phyloP scores from a whole-genome alignment of 1,284 basidiomycete genomes.

The Fomes fomentarius region DNA sequence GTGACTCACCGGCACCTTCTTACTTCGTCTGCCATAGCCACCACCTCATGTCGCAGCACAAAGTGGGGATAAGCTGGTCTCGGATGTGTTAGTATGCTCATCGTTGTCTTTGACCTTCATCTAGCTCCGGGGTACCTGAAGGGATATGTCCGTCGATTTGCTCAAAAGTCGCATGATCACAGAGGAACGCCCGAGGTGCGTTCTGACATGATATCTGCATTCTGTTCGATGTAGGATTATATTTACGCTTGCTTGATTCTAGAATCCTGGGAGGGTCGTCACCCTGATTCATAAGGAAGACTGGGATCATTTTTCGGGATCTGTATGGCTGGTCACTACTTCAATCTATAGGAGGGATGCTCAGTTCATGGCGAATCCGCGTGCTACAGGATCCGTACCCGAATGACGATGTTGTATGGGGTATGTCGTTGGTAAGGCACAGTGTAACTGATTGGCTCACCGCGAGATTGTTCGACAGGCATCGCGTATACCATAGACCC shows the following conservation, averaged over 20 bases:
- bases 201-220: too few species aligned
- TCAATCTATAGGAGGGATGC: neutral
- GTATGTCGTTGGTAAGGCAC: constrained; percentile 38
- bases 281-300: constrained; percentile 86
- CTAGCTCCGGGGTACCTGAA: constrained; percentile 75
- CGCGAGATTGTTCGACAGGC: constrained; percentile 47
- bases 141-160: constrained; percentile 85
- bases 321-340: constrained; percentile 43
- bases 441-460: neutral
- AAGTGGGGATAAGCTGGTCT: constrained; percentile 55
- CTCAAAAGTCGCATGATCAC: constrained; percentile 88
- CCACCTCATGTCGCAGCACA: constrained; percentile 68
- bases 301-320: constrained; percentile 73
- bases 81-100: neutral
- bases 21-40: constrained; percentile 51
- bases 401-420: constrained; percentile 84
- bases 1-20: too few species aligned
- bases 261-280: constrained; percentile 85
- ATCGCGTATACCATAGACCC: constrained; percentile 87
- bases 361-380: neutral
- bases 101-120: too few species aligned
- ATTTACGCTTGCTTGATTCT: constrained; percentile 1
- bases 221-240: too few species aligned
- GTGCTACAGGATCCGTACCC: constrained; percentile 68
- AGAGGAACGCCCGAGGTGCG: constrained; percentile 78